A percentile compares a stretch with the other conserved stretches of the same genome.
Evolutionary conservation across 306 rosid genomes (phyloP).

Genomic region (Glycine soja): DNA sequence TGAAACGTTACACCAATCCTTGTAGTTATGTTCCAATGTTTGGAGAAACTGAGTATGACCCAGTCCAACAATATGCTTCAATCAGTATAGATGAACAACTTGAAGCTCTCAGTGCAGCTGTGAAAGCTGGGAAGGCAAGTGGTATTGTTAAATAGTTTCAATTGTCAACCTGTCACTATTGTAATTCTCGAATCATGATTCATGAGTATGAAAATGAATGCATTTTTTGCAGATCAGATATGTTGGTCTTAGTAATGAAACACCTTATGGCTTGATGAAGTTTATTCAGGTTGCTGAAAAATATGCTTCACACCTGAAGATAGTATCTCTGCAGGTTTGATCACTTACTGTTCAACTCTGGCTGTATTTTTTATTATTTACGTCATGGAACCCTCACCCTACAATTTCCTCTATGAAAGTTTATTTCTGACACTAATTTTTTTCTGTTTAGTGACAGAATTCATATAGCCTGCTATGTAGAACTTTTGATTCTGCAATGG

Average conservation of each 20-base stretch:
- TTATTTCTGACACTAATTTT: constrained; percentile 46
- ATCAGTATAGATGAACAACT: constrained; percentile 80
- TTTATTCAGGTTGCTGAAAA: constrained; percentile 77
- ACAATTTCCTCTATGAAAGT: constrained; percentile 19
- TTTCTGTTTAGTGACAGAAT: constrained; percentile 65
- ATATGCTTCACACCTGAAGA: constrained; percentile 55
- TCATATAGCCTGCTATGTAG: constrained; percentile 82
- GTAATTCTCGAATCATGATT: constrained; percentile 13
- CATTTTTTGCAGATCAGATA: constrained; percentile 72
- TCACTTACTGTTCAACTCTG: constrained; percentile 13
- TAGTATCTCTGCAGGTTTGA: constrained; percentile 86
- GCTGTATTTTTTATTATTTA: no score
- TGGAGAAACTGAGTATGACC: constrained; percentile 88
- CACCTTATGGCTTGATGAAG: constrained; percentile 94
- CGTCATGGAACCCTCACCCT: not conserved
- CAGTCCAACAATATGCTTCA: constrained; percentile 64
- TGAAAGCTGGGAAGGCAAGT: constrained; percentile 78
- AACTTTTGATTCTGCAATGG: constrained; percentile 89
- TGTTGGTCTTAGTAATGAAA: constrained; percentile 90
- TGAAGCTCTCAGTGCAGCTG: constrained; percentile 72
- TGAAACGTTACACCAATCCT: constrained; percentile 32
- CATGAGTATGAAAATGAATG: constrained; percentile 22
- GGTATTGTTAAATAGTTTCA: constrained; percentile 29
- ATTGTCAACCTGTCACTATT: not conserved
- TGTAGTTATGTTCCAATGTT: constrained; percentile 92